Evolutionary conservation across 78 protist species (phyloP).

Genomic region (Dictyostelium capitatum): DNA sequence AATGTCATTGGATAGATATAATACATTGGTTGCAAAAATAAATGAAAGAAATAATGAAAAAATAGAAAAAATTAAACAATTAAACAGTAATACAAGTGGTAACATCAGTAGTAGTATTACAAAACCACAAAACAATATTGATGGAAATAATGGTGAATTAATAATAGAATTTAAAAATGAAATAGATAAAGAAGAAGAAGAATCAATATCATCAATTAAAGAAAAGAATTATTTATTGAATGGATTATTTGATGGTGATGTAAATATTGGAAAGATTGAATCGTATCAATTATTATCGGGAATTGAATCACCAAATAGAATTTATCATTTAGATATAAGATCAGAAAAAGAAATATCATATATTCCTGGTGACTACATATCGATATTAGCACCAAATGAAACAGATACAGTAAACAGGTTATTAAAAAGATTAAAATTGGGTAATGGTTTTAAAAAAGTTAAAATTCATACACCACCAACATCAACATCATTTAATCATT

Average conservation of each 20-base stretch:
- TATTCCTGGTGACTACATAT: slow-evolving; percentile 57
- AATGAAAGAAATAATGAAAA: slow-evolving; percentile 4
- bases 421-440: slow-evolving; percentile 22
- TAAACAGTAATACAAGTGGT: background rate
- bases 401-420: background rate
- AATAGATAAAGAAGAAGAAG: background rate
- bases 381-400: slow-evolving; percentile 36
- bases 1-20: slow-evolving; percentile 22
- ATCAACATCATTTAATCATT: background rate
- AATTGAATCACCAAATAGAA: slow-evolving; percentile 22
- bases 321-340: slow-evolving; percentile 35
- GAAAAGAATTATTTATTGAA: background rate
- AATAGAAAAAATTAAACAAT: slow-evolving; percentile 3
- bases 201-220: background rate
- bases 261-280: slow-evolving; percentile 2
- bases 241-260: background rate
- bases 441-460: slow-evolving; percentile 4
- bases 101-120: background rate
- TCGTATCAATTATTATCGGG: slow-evolving; percentile 20
- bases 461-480: background rate
- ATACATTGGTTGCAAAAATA: background rate
- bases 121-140: background rate
- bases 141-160: background rate
- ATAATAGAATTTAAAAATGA: background rate
- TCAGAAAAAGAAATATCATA: background rate